These are phyloP conservation scores for Nicotiana attenuata DNA, from an alignment of 257 asterid species.

Conservation along the genomic window DNA sequence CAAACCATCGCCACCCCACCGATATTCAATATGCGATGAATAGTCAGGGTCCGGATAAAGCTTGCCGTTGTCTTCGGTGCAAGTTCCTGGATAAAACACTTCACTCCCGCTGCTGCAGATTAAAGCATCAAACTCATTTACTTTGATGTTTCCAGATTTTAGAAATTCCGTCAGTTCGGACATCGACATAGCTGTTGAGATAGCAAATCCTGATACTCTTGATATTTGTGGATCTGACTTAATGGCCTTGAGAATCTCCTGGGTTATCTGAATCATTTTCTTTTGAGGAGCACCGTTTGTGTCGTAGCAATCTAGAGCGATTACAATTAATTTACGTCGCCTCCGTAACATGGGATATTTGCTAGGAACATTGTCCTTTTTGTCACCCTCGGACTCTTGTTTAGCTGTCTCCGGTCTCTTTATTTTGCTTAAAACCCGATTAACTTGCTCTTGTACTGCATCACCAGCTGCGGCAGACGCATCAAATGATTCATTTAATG, in stretches of 20 bases:
- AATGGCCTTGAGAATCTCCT: constrained; percentile 49
- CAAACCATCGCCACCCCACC: constrained; percentile 86
- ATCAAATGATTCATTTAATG: constrained; percentile 49
- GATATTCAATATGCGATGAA: constrained; percentile 67
- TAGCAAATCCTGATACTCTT: constrained; percentile 52
- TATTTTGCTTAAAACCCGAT: constrained; percentile 61
- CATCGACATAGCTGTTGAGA: constrained; percentile 76
- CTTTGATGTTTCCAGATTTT: constrained; percentile 45
- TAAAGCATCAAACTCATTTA: constrained; percentile 64
- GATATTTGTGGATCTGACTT: constrained; percentile 48
- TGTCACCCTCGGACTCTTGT: constrained; percentile 32
- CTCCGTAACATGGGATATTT: constrained; percentile 69
- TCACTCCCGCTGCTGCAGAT: constrained; percentile 85
- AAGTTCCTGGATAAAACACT: constrained; percentile 61
- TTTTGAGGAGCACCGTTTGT: constrained; percentile 47
- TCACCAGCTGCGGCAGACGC: constrained; percentile 29
- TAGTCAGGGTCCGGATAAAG: constrained; percentile 60
- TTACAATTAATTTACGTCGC: constrained; percentile 51
- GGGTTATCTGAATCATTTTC: constrained; percentile 48
- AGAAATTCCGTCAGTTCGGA: constrained; percentile 45
- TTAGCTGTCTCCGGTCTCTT: constrained; percentile 39
- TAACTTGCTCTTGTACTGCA: constrained; percentile 53
- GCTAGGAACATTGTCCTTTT: constrained; percentile 38
- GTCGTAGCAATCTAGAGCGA: constrained; percentile 79
- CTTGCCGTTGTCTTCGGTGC: constrained; percentile 45